These are phyloP conservation scores for Astrothelium subdiscretum DNA, from an alignment of 495 filamentous ascomycete genomes.

Conservation along the genomic window DNA sequence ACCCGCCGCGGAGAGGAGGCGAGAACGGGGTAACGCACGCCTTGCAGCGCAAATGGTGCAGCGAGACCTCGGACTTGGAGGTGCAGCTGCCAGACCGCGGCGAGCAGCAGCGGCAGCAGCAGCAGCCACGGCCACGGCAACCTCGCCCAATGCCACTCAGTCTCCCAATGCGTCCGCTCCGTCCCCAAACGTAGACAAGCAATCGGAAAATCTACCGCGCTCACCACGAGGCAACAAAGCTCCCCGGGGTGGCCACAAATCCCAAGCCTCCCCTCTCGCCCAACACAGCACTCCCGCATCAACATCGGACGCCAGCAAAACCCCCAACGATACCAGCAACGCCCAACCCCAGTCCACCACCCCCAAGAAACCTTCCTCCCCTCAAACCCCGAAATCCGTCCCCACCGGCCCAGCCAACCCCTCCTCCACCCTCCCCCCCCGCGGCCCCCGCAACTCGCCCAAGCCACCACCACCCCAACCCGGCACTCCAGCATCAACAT, in stretches of 20 bases:
- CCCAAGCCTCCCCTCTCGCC: background rate
- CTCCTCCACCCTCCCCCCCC: conserved; percentile 20
- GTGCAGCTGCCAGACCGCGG: background rate
- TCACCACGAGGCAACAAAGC: conserved; percentile 9
- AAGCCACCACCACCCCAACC: conserved; percentile 24
- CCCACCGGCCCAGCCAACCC: conserved; percentile 16
- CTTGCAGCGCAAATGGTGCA: conserved; percentile 79
- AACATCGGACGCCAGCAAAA: background rate
- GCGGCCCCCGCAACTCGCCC: conserved; percentile 18
- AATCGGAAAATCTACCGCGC: conserved; percentile 5
- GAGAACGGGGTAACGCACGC: conserved; percentile 59
- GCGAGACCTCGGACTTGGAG: conserved; percentile 73
- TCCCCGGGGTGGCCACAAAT: background rate
- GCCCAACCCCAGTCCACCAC: conserved; percentile 4
- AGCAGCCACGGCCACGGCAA: conserved; percentile 22
- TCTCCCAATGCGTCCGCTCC: background rate
- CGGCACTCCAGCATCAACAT: conserved; percentile 8
- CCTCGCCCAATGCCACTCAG: conserved; percentile 16
- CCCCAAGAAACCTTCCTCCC: conserved; percentile 12
- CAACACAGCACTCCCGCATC: background rate
- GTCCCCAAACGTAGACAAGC: conserved; percentile 17
- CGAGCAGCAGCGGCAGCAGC: conserved; percentile 26
- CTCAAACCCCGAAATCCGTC: conserved; percentile 13
- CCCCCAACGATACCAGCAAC: background rate
- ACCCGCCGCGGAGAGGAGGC: conserved; percentile 38